A percentile compares a stretch with the other conserved stretches of the same genome.
phyloP scores from a whole-genome alignment of 2,329 filamentous ascomycete genomes.

The Aspergillus sp. region DNA sequence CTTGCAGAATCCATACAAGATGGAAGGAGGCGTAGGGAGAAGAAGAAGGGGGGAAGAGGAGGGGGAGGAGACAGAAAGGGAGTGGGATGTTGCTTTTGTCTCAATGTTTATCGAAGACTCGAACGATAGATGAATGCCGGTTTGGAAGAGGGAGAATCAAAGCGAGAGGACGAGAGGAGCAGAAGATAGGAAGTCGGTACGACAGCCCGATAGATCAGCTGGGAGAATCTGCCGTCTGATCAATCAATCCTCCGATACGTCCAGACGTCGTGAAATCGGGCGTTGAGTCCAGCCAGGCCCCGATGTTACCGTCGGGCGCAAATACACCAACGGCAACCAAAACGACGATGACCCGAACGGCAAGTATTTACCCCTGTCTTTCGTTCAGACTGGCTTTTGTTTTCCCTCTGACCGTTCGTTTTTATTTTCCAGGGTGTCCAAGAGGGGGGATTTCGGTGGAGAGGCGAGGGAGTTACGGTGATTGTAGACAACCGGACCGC shows the following conservation, averaged over 20 bases:
- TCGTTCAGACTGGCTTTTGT: background rate
- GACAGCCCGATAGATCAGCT: background rate
- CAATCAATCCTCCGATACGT: conserved; percentile 10
- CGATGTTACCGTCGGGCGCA: conserved; percentile 16
- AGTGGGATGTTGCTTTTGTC: background rate
- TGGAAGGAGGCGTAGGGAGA: conserved; percentile 29
- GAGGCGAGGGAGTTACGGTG: conserved; percentile 6
- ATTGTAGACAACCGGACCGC: conserved; percentile 11
- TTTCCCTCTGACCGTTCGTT: background rate
- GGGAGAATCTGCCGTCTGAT: background rate
- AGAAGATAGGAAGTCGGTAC: background rate
- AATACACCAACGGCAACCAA: conserved; percentile 6
- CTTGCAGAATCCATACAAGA: background rate
- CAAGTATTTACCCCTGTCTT: background rate
- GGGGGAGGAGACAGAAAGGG: conserved; percentile 5
- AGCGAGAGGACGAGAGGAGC: background rate
- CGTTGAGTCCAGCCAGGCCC: conserved; percentile 4
- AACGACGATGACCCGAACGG: background rate
- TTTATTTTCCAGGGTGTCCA: background rate
- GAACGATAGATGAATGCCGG: background rate
- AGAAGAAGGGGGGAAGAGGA: conserved; percentile 7
- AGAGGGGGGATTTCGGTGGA: background rate
- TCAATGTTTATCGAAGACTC: too few species aligned
- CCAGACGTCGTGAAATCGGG: conserved; percentile 2
- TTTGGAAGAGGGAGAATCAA: background rate